These are phyloP conservation scores for Jimgerdemannia lactiflua DNA, from an alignment of 192 early-diverging fungal genomes.

Conservation along the genomic window DNA sequence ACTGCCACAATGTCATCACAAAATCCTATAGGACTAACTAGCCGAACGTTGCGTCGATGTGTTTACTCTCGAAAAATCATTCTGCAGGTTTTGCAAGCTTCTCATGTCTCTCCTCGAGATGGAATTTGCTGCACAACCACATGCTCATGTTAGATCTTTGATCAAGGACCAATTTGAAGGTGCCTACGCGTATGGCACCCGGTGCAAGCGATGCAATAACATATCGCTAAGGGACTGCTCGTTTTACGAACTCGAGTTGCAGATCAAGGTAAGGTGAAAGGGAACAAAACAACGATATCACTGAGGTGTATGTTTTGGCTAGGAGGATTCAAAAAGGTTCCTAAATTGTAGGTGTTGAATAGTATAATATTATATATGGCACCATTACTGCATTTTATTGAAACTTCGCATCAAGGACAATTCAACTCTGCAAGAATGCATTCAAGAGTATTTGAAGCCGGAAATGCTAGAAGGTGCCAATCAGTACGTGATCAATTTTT, in stretches of 20 bases:
- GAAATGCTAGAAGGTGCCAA: slow-evolving; percentile 26
- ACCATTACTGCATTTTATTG: too few species aligned
- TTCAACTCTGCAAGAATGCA: slow-evolving; percentile 26
- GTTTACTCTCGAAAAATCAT: neutral
- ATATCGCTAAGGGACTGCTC: slow-evolving; percentile 17
- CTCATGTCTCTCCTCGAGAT: slow-evolving; percentile 31
- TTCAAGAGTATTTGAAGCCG: slow-evolving; percentile 27
- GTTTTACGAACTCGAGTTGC: slow-evolving; percentile 29
- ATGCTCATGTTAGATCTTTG: slow-evolving; percentile 11
- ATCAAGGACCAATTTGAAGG: slow-evolving; percentile 32
- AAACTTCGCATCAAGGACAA: slow-evolving; percentile 7
- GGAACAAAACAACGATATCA: too few species aligned
- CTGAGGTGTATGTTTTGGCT: too few species aligned
- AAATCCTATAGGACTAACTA: too few species aligned
- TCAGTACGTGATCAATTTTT: slow-evolving; percentile 11
- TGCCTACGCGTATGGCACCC: slow-evolving; percentile 25
- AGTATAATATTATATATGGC: too few species aligned
- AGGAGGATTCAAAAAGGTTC: too few species aligned
- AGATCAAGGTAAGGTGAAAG: slow-evolving; percentile 11
- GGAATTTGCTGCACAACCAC: slow-evolving; percentile 20
- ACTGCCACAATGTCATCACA: too few species aligned
- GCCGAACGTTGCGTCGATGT: neutral
- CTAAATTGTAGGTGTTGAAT: too few species aligned
- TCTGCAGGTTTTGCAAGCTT: slow-evolving; percentile 29
- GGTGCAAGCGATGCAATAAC: slow-evolving; percentile 29